Evolutionary conservation across 139 green algal genomes (phyloP).

Genomic region (Asterochloris sp.): DNA sequence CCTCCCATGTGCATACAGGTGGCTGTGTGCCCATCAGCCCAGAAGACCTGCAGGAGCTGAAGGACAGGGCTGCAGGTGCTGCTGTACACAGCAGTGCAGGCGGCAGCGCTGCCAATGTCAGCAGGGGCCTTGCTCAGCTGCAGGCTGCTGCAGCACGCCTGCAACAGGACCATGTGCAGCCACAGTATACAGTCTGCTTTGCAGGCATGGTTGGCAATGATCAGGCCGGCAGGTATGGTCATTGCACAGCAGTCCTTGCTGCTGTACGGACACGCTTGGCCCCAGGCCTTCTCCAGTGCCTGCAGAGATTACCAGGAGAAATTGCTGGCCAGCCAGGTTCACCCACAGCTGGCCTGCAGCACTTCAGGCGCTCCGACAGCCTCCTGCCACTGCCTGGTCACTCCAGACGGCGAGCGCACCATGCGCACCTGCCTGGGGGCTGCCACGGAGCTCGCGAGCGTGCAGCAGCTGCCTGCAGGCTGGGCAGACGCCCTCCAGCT

Average conservation of each 20-base stretch:
- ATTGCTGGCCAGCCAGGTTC: background rate
- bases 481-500: slow-evolving; percentile 32
- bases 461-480: slow-evolving; percentile 29
- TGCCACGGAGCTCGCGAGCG: slow-evolving; percentile 46
- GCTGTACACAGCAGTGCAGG: slow-evolving; percentile 11
- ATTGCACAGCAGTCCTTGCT: background rate
- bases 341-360: background rate
- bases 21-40: too few relatives aligned
- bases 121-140: slow-evolving; percentile 9
- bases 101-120: slow-evolving; percentile 33
- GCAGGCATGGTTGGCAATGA: slow-evolving; percentile 74
- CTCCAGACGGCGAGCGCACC: slow-evolving; percentile 82
- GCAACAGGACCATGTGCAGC: background rate
- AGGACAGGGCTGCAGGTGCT: too few relatives aligned
- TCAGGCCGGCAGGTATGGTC: slow-evolving; percentile 29
- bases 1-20: too few relatives aligned
- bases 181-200: slow-evolving; percentile 10
- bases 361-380: background rate
- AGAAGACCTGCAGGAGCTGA: too few relatives aligned
- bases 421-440: slow-evolving; percentile 88
- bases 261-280: background rate
- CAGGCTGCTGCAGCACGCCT: background rate
- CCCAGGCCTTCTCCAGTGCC: background rate
- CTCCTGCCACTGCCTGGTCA: slow-evolving; percentile 24
- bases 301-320: slow-evolving; percentile 10